A percentile compares a stretch with the other conserved stretches of the same genome.
phyloP scores from a whole-genome alignment of 495 filamentous ascomycete genomes.

The Podospora fimiseda region DNA sequence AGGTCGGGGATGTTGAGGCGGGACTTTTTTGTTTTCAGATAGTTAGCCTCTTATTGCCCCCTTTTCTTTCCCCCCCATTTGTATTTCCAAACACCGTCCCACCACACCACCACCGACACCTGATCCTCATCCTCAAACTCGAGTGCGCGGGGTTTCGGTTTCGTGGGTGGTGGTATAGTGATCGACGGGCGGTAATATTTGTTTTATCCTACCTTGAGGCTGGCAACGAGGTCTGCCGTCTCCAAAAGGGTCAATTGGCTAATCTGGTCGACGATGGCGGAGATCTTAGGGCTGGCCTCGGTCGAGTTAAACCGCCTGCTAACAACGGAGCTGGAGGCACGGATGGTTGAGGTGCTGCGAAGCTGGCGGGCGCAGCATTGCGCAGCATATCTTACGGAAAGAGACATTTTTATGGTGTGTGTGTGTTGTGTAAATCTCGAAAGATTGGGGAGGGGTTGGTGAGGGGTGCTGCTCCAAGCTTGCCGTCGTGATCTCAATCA shows the following conservation, averaged over 20 bases:
- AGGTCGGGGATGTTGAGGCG: slow-evolving; percentile 97
- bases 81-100: neutral
- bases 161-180: neutral
- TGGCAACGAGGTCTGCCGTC: slow-evolving; percentile 89
- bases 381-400: slow-evolving; percentile 51
- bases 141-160: neutral
- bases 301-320: slow-evolving; percentile 62
- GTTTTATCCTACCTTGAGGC: slow-evolving; percentile 61
- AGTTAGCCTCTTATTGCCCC: neutral
- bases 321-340: slow-evolving; percentile 35
- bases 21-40: slow-evolving; percentile 47
- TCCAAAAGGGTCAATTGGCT: slow-evolving; percentile 95
- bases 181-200: neutral
- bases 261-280: slow-evolving; percentile 93
- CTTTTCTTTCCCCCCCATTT: neutral
- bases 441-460: neutral
- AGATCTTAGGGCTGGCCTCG: slow-evolving; percentile 79
- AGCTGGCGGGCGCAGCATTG: slow-evolving; percentile 55
- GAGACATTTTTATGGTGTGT: slow-evolving; percentile 44
- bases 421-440: slow-evolving; percentile 3
- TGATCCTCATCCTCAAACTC: neutral
- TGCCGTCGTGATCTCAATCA: slow-evolving; percentile 13
- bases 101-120: neutral
- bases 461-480: slow-evolving; percentile 1
- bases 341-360: slow-evolving; percentile 27